Conservation (phyloP, 2,329 filamentous ascomycete genomes). For the Pseudopithomyces chartarum region DNA sequence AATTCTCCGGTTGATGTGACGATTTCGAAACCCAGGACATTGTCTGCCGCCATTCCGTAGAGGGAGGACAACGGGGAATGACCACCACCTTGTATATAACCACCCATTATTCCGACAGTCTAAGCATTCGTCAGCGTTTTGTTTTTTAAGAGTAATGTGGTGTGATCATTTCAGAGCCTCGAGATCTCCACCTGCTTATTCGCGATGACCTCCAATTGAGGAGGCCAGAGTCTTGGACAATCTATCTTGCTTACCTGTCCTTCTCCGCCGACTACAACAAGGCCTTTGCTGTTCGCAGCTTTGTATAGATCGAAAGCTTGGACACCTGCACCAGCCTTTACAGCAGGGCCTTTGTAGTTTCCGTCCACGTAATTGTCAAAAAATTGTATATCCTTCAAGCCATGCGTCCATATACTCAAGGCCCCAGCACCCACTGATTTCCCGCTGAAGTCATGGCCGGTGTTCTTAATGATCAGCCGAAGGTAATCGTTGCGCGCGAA, state of each 20-base stretch:
- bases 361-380: constrained; percentile 28
- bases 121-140: constrained; percentile 6
- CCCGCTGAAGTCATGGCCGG: constrained; percentile 36
- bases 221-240: neutral
- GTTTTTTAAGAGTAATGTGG: too few species aligned
- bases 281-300: constrained; percentile 25
- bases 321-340: constrained; percentile 36
- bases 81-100: constrained; percentile 54
- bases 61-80: constrained; percentile 57
- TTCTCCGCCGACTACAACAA: constrained; percentile 29
- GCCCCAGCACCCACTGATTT: constrained; percentile 30
- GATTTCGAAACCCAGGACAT: constrained; percentile 31
- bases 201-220: neutral
- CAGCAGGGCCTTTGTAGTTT: constrained; percentile 32
- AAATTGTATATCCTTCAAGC: constrained; percentile 33
- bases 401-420: constrained; percentile 38
- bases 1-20: constrained; percentile 29
- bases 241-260: constrained; percentile 18
- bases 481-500: constrained; percentile 33
- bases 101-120: constrained; percentile 55
- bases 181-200: too few species aligned
- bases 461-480: constrained; percentile 38
- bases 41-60: constrained; percentile 43
- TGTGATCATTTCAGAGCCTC: too few species aligned
- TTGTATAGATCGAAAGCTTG: constrained; percentile 35